These are phyloP conservation scores for Ampelocalamus luodianensis DNA, from an alignment of 176 grass and related monocot genomes.

Conservation along the genomic window DNA sequence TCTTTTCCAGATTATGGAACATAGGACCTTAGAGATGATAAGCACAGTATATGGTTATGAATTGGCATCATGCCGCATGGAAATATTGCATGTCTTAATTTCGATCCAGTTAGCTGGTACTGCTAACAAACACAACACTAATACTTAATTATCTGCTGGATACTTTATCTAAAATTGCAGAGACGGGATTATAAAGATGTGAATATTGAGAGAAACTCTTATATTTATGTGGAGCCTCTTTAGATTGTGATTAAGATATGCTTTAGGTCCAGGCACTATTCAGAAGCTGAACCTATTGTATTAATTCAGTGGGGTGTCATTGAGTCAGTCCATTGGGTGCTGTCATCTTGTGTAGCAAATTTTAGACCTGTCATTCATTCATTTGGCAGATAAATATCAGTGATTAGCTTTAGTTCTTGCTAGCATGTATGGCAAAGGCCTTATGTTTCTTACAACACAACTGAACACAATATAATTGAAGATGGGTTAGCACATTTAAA, in stretches of 20 bases:
- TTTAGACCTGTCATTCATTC: not conserved
- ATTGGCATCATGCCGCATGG: not conserved
- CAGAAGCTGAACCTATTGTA: not conserved
- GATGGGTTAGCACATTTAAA: conserved; percentile 3
- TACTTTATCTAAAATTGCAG: conserved; percentile 4
- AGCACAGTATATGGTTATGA: conserved; percentile 8
- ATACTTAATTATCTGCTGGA: not conserved
- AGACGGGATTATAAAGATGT: not conserved
- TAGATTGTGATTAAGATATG: conserved; percentile 15
- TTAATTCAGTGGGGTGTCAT: not conserved
- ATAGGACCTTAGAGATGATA: conserved; percentile 15
- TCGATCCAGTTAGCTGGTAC: not conserved
- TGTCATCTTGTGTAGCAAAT: conserved; percentile 15
- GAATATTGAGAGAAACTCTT: not conserved
- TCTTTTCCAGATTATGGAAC: conserved; percentile 28
- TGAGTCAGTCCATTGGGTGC: not conserved
- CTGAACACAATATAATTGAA: not conserved
- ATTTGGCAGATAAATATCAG: not conserved
- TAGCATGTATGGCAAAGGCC: not conserved
- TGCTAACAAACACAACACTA: not conserved
- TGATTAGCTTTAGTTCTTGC: conserved; percentile 12
- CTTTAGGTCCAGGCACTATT: conserved; percentile 6
- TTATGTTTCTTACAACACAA: conserved; percentile 16
- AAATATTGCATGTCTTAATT: conserved; percentile 23
- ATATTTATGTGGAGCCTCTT: not conserved